Conservation (phyloP, 192 early-diverging fungal species). For the Glomus cerebriforme region DNA sequence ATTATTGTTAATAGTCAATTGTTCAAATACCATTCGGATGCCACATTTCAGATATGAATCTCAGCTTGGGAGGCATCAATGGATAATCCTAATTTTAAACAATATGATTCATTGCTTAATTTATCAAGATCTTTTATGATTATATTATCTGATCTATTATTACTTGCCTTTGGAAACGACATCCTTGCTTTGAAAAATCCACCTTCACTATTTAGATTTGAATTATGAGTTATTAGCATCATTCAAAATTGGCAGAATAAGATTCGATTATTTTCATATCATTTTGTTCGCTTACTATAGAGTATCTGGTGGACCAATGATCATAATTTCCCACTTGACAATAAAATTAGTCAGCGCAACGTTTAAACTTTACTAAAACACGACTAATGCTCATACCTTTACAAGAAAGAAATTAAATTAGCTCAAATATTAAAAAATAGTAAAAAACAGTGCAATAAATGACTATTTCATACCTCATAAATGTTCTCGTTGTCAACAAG, state of each 20-base stretch:
- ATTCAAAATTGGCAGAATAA: too few relatives aligned
- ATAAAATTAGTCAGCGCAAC: not conserved
- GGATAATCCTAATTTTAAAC: conserved; percentile 72
- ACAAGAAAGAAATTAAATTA: not conserved
- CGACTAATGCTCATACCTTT: not conserved
- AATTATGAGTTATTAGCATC: not conserved
- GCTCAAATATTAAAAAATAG: not conserved
- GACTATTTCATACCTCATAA: conserved; percentile 68
- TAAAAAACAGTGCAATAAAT: conserved; percentile 16
- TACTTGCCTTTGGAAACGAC: conserved; percentile 60
- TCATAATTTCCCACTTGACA: conserved; percentile 82
- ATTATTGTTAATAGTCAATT: not conserved
- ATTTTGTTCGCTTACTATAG: conserved; percentile 64
- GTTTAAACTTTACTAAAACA: not conserved
- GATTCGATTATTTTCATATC: not conserved
- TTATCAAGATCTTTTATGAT: too few relatives aligned
- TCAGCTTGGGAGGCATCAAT: conserved; percentile 85
- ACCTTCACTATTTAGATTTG: conserved; percentile 66
- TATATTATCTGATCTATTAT: not conserved
- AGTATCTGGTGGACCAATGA: conserved; percentile 87
- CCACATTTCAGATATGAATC: conserved; percentile 84
- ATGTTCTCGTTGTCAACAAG: conserved; percentile 82
- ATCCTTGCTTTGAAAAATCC: conserved; percentile 90
- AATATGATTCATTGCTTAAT: not conserved
- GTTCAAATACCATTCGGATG: conserved; percentile 79